These are phyloP conservation scores for Pyrus hybrid DNA, from an alignment of 331 rosid genomes.

Conservation along the genomic window DNA sequence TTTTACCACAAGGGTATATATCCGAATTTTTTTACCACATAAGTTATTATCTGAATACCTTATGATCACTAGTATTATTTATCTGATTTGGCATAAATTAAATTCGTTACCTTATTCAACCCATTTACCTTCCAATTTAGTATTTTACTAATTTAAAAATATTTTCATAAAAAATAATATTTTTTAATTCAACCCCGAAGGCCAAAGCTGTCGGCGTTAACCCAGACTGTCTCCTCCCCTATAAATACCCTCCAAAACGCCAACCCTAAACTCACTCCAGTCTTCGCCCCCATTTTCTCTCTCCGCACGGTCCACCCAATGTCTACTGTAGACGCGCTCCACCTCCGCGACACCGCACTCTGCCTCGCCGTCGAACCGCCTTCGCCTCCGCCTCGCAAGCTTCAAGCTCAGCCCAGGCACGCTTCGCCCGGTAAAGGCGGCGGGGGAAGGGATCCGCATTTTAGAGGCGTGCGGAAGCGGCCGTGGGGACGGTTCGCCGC, in stretches of 20 bases:
- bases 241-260: conserved; percentile 20
- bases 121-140: neutral
- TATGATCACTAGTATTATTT: no score
- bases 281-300: neutral
- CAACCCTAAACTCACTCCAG: conserved; percentile 12
- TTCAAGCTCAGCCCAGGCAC: neutral
- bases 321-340: conserved; percentile 20
- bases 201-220: conserved; percentile 44
- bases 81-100: no score
- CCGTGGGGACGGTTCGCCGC: conserved; percentile 89
- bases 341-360: conserved; percentile 6
- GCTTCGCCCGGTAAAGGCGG: neutral
- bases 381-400: neutral
- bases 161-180: no score
- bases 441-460: conserved; percentile 19
- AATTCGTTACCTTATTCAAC: no score
- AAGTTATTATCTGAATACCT: no score
- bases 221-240: conserved; percentile 52
- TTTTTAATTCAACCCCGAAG: neutral
- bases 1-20: no score
- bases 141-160: neutral
- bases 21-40: no score
- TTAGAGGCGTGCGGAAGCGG: conserved; percentile 65
- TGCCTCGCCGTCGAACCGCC: neutral
- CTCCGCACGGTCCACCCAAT: neutral